These are phyloP conservation scores for Trifolium pratense DNA, from an alignment of 306 rosid genomes.

Conservation along the genomic window DNA sequence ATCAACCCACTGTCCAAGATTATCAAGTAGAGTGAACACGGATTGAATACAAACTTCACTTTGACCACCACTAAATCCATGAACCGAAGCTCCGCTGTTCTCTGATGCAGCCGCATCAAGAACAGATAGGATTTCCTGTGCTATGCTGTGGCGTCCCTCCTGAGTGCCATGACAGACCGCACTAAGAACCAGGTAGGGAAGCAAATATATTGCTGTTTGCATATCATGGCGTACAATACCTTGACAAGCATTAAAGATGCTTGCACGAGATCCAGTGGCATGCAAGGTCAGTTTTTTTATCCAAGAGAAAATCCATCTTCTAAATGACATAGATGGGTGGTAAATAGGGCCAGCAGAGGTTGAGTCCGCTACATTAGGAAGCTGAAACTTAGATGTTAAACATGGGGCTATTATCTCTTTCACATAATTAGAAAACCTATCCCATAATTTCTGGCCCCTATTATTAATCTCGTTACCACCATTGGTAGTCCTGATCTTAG, in stretches of 20 bases:
- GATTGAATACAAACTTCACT: constrained; percentile 96
- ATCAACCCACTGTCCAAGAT: constrained; percentile 97
- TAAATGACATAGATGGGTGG: constrained; percentile 79
- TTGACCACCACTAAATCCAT: constrained; percentile 76
- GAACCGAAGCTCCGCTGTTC: constrained; percentile 73
- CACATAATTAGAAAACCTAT: constrained; percentile 88
- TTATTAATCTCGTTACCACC: constrained; percentile 57
- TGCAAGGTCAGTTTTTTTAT: constrained; percentile 76
- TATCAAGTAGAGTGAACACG: constrained; percentile 96
- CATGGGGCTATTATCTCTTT: constrained; percentile 98
- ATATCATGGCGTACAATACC: constrained; percentile 96
- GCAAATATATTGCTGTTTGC: constrained; percentile 86
- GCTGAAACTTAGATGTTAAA: constrained; percentile 91
- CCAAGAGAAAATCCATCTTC: constrained; percentile 92
- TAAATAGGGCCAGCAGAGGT: constrained; percentile 73
- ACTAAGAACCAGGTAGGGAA: constrained; percentile 92
- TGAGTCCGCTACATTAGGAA: constrained; percentile 73
- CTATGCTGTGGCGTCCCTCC: constrained; percentile 83
- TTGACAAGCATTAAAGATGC: constrained; percentile 87
- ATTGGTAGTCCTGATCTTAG: constrained; percentile 48
- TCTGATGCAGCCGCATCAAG: constrained; percentile 90
- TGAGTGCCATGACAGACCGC: constrained; percentile 90
- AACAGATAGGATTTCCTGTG: constrained; percentile 85
- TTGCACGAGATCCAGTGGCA: constrained; percentile 94
- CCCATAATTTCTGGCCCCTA: constrained; percentile 95